Base-by-base conservation (phyloP, 1,284 basidiomycete genomes). In the Ganoderma resinaceum region DNA sequence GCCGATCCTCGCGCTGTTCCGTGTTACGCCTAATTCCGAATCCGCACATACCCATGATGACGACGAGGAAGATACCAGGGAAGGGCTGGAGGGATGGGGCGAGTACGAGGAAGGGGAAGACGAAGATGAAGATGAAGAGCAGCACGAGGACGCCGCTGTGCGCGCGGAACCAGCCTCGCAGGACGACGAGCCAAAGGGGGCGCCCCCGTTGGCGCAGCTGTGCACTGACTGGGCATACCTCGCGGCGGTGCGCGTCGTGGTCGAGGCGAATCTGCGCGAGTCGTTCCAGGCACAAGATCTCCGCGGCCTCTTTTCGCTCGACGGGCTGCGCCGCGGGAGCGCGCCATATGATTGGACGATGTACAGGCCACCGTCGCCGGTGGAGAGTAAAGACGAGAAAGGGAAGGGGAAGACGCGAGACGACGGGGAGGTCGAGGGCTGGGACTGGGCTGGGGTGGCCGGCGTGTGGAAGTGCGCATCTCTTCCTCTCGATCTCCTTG, bases 401-500 rank as follows among this genome's bases (percentile, higher is more conserved):
- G 61, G 49, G 46, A 71, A 49, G 23, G 61, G 55, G 6, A 73
- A 64, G 63, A 72, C 29, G 8, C 70, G 52, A 65, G 76, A 40
- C 43, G 63, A 61, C n/a, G 62, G 42, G 18, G 67, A 63, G 26
- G 64, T 66, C 40, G 80, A 81, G 4, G 86, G 85, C 0, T 89
- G 86, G 86, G 87, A 89, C 71, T 89, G 87, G 87, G 88, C 88
- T 0, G 88, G 87, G 7, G 85, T 84, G 1, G 77, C 80, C 38
- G 88, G 88, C 16, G 78, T 83, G 66, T 89, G 88, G 87, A 81
- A 82, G 87, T 75, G 33, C 69, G 75, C 66, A 5, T 38, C 37
- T 42, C 9, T 23, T 40, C 16, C 20, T 8, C n/a, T 43, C 18
- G n/a, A n/a, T 38, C 43, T 14, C 9, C 7, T 58, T 11, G 40